Conservation (phyloP, 1,284 basidiomycete genomes). For the Mycena citricolor region DNA sequence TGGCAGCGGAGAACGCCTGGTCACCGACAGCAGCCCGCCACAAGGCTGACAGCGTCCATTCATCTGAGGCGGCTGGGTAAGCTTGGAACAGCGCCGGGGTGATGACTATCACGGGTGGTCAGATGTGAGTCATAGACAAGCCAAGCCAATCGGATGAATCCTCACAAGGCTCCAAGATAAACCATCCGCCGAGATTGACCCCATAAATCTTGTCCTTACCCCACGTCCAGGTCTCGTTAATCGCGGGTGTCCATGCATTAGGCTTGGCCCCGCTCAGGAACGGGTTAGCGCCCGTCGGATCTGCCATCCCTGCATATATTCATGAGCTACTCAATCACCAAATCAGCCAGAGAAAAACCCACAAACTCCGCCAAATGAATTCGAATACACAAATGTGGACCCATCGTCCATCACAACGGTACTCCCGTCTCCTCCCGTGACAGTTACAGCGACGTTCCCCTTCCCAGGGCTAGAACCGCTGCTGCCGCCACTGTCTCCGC, state of each 20-base stretch:
- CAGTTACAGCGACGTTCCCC: not conserved
- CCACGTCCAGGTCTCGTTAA: constrained; percentile 20
- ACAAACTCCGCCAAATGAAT: constrained; percentile 16
- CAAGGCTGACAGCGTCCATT: constrained; percentile 69
- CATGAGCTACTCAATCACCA: too few species aligned
- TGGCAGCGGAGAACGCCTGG: constrained; percentile 53
- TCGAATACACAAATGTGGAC: constrained; percentile 12
- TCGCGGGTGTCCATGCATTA: constrained; percentile 40
- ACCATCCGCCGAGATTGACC: constrained; percentile 74
- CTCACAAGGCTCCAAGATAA: constrained; percentile 68
- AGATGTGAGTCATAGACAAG: not conserved
- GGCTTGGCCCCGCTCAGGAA: constrained; percentile 69
- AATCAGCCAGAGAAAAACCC: constrained; percentile 1
- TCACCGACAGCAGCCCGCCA: constrained; percentile 61
- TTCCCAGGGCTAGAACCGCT: not conserved
- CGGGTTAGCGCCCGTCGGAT: constrained; percentile 47
- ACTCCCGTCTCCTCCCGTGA: constrained; percentile 16
- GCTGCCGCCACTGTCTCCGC: not conserved
- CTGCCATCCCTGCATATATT: constrained; percentile 10
- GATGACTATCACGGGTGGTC: constrained; percentile 66
- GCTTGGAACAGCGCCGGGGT: constrained; percentile 75
- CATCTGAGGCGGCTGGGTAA: constrained; percentile 65
- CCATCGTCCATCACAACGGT: constrained; percentile 6
- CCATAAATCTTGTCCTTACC: constrained; percentile 21
- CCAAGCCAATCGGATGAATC: not conserved